phyloP scores from a whole-genome alignment of 176 grass and related monocot species.

The Cenchrus americanus region DNA sequence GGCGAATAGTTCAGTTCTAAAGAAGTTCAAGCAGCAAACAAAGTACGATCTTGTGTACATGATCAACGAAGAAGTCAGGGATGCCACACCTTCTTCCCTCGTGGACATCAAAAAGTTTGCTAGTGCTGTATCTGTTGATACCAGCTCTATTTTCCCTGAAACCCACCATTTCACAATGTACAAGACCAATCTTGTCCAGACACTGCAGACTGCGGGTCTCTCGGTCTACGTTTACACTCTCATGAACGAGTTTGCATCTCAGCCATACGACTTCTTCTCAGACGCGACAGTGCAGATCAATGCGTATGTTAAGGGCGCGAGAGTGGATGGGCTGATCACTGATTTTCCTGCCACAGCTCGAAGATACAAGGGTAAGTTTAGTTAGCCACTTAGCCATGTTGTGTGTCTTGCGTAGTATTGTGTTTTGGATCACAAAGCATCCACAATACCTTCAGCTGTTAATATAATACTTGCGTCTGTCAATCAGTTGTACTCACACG shows the following conservation, averaged over 20 bases:
- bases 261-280: constrained; percentile 78
- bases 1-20: constrained; percentile 74
- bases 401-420: background rate
- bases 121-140: constrained; percentile 56
- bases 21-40: constrained; percentile 73
- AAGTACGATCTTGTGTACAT: constrained; percentile 86
- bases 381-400: background rate
- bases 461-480: background rate
- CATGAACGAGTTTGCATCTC: constrained; percentile 74
- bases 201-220: constrained; percentile 61
- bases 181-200: constrained; percentile 65
- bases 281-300: constrained; percentile 70
- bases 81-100: constrained; percentile 50
- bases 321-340: constrained; percentile 80
- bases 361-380: constrained; percentile 68
- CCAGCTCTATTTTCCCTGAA: constrained; percentile 55
- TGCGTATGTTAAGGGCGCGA: constrained; percentile 54
- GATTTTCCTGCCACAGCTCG: constrained; percentile 72
- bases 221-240: constrained; percentile 71
- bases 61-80: constrained; percentile 61
- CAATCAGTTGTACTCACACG: background rate
- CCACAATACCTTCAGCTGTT: background rate
- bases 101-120: constrained; percentile 76
- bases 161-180: constrained; percentile 39
- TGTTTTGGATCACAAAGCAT: background rate